Evolutionary conservation across 2,329 filamentous ascomycete species (phyloP), one percentile per base, ranked within the genome.

Genomic region (Ascochyta fabae): DNA sequence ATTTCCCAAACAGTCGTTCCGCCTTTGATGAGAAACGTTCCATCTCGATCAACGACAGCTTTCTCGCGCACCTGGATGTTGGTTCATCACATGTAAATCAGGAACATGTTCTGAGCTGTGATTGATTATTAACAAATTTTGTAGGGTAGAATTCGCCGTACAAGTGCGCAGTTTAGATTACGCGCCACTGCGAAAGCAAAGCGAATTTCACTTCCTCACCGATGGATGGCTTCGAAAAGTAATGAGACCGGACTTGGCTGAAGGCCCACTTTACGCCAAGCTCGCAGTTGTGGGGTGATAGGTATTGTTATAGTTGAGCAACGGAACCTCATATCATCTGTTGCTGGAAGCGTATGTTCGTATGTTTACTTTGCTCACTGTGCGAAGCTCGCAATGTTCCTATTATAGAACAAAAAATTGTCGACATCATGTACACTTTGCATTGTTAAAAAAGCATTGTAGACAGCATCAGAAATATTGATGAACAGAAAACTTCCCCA

Each of bases 11-110:
- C 26, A 65, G 65, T 23, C 64, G 71, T 15, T 62, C 66, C 8
- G 71, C 64, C 10, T 73, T 73, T 44, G 71, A 73, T 38, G 70
- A 71, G 23, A 62, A 56, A 8, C 63, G 71, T 13, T 61, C 57
- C 2, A 48, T 59, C 9, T 61, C 57, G 4, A 48, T 60, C 9
- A 61, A 59, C 15, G 63, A 68, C 33, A 61, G 58, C 9, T 35
- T 65, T 9, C 39, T 71, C 2, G 56, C 54, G 6, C 58, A 65
- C n/a, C 27, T 70, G 7, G 56, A 60, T 16, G 58, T 61, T 15
- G 57, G 56, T 13, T 47, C 41, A 15, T 43, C 44, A 26, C 56
- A 63, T 29, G 66, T 68, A 43, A 53, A 58, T 35, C 4, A 23
- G 3, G 2, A 23, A 16, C 26, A 22, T 12, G 23, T 0, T 16